A percentile compares a stretch with the other conserved stretches of the same genome.
These are phyloP conservation scores for Quercus gilva DNA, from an alignment of 306 rosid genomes.

Conservation along the genomic window DNA sequence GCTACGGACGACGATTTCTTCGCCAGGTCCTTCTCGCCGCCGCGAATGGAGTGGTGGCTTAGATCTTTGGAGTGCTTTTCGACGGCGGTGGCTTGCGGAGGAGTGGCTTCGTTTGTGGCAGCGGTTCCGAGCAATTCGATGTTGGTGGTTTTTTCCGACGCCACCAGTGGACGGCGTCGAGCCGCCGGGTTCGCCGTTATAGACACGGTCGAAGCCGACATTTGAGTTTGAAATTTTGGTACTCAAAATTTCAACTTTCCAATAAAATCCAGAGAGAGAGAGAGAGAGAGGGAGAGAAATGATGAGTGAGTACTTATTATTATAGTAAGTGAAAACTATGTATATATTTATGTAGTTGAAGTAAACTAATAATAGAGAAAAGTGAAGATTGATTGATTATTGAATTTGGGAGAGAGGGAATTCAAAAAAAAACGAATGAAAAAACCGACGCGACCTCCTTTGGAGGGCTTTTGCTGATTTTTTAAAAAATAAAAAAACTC, in stretches of 20 bases:
- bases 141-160: conserved; percentile 49
- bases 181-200: conserved; percentile 79
- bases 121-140: conserved; percentile 46
- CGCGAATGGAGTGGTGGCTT: conserved; percentile 76
- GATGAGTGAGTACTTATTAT: neutral
- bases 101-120: conserved; percentile 27
- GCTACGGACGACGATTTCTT: conserved; percentile 20
- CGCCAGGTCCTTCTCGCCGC: conserved; percentile 35
- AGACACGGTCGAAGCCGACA: conserved; percentile 97
- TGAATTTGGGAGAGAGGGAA: too few species aligned
- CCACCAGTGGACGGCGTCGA: conserved; percentile 73
- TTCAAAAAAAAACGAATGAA: too few species aligned
- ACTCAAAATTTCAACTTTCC: neutral
- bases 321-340: too few species aligned
- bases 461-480: too few species aligned
- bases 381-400: too few species aligned
- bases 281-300: neutral
- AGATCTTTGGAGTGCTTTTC: conserved; percentile 40
- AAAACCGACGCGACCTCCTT: too few species aligned
- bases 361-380: neutral
- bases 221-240: conserved; percentile 21
- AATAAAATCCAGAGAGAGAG: neutral
- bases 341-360: neutral
- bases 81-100: conserved; percentile 10
- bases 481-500: too few species aligned